phyloP scores from a whole-genome alignment of 179 eudicot genomes.

The Actinidia polygama region DNA sequence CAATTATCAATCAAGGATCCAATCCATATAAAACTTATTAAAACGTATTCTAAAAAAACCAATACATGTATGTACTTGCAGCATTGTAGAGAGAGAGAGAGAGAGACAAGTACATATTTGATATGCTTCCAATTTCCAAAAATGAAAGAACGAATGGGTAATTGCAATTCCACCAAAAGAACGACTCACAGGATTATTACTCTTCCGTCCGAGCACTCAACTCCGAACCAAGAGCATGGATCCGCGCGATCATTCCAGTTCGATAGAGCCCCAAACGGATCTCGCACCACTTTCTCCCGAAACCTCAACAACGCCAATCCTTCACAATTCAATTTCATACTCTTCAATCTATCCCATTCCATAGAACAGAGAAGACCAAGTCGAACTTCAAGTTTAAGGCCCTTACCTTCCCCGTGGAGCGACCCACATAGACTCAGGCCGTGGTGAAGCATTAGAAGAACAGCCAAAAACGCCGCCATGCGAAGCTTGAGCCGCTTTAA shows the following conservation, averaged over 20 bases:
- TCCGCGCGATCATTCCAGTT: conserved; percentile 31
- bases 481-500: conserved; percentile 9
- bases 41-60: neutral
- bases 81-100: too few relatives aligned
- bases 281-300: conserved; percentile 33
- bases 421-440: conserved; percentile 28
- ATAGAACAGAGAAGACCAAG: neutral
- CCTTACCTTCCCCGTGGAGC: conserved; percentile 38
- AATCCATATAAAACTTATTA: neutral
- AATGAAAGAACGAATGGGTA: neutral
- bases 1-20: neutral
- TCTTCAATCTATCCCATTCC: conserved; percentile 1
- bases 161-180: neutral
- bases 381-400: neutral
- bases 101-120: neutral
- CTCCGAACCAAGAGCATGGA: conserved; percentile 80
- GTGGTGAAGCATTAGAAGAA: conserved; percentile 21
- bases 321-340: conserved; percentile 17
- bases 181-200: conserved; percentile 68
- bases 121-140: neutral
- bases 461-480: conserved; percentile 1
- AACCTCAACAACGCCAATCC: conserved; percentile 42
- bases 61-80: neutral
- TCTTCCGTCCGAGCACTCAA: conserved; percentile 58
- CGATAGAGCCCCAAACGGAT: conserved; percentile 40